A percentile compares a stretch with the other conserved stretches of the same genome.
These are phyloP conservation scores for Wickerhamomyces chaumierensis DNA, from an alignment of 805 yeast genomes.

Conservation along the genomic window DNA sequence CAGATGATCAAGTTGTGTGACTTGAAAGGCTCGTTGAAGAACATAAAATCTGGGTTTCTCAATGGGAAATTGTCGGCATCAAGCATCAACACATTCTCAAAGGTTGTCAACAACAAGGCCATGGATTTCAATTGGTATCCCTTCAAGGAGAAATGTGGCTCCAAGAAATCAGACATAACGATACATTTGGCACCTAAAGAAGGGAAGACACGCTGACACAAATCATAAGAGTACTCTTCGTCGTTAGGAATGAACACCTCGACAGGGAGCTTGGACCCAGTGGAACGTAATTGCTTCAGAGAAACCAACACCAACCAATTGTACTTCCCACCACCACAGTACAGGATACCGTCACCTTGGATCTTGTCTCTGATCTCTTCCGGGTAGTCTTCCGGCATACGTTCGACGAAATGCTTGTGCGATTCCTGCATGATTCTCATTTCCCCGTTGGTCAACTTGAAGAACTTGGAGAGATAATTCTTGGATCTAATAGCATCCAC, in stretches of 20 bases:
- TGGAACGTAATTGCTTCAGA: slow-evolving; percentile 42
- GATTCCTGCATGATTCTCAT: slow-evolving; percentile 8
- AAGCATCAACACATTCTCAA: slow-evolving; percentile 61
- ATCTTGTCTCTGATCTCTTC: slow-evolving; percentile 21
- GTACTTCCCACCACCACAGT: slow-evolving; percentile 67
- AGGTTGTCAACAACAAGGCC: slow-evolving; percentile 64
- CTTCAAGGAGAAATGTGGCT: slow-evolving; percentile 29
- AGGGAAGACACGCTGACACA: slow-evolving; percentile 59
- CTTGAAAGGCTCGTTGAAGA: slow-evolving; percentile 22
- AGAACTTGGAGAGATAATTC: slow-evolving; percentile 11
- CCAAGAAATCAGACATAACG: slow-evolving; percentile 32
- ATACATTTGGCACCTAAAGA: slow-evolving; percentile 54
- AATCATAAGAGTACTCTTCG: slow-evolving; percentile 59
- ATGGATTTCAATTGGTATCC: slow-evolving; percentile 62
- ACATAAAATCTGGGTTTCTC: slow-evolving; percentile 35
- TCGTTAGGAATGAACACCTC: slow-evolving; percentile 71
- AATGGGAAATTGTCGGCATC: slow-evolving; percentile 67
- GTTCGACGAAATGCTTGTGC: slow-evolving; percentile 14
- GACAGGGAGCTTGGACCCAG: slow-evolving; percentile 62
- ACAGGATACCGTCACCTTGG: slow-evolving; percentile 51
- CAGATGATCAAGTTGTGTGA: slow-evolving; percentile 39
- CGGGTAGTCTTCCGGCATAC: slow-evolving; percentile 30
- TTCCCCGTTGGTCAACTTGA: slow-evolving; percentile 11
- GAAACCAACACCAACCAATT: slow-evolving; percentile 52
- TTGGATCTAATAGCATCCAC: slow-evolving; percentile 17